Percentiles rank a stretch among this genome's conserved stretches.
Evolutionary conservation across 352 stramenopile species (phyloP).

Genomic region (Phytophthora agathidicida): DNA sequence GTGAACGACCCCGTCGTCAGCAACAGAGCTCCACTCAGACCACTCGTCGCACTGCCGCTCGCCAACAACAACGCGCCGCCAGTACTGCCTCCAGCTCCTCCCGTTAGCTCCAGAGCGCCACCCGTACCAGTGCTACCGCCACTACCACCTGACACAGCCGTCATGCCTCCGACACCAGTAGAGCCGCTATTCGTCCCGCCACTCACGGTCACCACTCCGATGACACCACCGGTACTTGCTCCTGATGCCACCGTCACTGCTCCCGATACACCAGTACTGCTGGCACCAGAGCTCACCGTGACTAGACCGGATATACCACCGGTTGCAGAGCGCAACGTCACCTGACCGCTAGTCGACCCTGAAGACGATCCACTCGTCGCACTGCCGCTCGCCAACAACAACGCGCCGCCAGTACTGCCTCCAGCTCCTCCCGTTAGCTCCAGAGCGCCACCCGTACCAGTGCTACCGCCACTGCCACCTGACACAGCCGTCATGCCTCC

Average conservation of each 20-base stretch:
- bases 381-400: too few relatives aligned
- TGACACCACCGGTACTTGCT: not conserved
- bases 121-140: slow-evolving; percentile 9
- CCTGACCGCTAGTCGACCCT: too few relatives aligned
- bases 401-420: too few relatives aligned
- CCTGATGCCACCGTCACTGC: not conserved
- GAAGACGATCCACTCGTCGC: too few relatives aligned
- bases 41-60: slow-evolving; percentile 10
- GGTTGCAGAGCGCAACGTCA: too few relatives aligned
- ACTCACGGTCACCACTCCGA: slow-evolving; percentile 13
- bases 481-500: too few relatives aligned
- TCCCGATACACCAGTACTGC: not conserved
- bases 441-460: too few relatives aligned
- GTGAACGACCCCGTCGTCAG: slow-evolving; percentile 7
- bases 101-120: slow-evolving; percentile 15
- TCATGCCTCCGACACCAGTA: not conserved
- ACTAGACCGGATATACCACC: too few relatives aligned
- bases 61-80: slow-evolving; percentile 21
- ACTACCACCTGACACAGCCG: not conserved
- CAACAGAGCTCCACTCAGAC: slow-evolving; percentile 4
- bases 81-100: slow-evolving; percentile 15
- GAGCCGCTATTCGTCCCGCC: slow-evolving; percentile 20
- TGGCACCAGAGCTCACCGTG: too few relatives aligned
- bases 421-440: too few relatives aligned
- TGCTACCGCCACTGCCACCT: too few relatives aligned